These are phyloP conservation scores for Leavenworthia alabamica DNA, from an alignment of 345 rosid species.

Conservation along the genomic window DNA sequence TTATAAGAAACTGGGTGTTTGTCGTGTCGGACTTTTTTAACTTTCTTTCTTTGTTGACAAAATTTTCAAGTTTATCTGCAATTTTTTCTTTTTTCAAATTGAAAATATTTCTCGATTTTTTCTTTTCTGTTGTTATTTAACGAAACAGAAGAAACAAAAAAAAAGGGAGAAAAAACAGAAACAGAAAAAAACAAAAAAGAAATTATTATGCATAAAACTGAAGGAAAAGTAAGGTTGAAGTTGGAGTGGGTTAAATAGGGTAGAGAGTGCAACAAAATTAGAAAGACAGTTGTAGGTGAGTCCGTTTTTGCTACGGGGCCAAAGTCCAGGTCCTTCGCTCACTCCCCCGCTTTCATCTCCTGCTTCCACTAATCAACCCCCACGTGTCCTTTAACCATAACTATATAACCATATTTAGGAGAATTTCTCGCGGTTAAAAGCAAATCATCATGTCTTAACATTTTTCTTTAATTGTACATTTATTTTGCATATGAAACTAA, in stretches of 20 bases:
- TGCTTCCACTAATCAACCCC: constrained; percentile 18
- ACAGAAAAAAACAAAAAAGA: background rate
- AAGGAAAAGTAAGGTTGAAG: constrained; percentile 4
- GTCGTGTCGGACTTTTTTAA: background rate
- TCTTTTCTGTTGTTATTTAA: constrained; percentile 26
- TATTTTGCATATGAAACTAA: no score
- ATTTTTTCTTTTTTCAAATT: constrained; percentile 13
- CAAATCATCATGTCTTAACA: background rate
- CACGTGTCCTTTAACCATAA: no score
- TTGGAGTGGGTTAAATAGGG: constrained; percentile 4
- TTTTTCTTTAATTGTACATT: no score
- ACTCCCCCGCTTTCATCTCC: constrained; percentile 24
- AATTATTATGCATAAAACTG: constrained; percentile 12
- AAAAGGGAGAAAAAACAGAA: constrained; percentile 4
- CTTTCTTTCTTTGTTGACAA: background rate
- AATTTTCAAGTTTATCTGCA: constrained; percentile 7
- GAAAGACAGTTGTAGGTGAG: background rate
- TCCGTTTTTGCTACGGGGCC: background rate
- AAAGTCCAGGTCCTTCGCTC: constrained; percentile 25
- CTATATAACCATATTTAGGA: no score
- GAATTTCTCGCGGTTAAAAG: background rate
- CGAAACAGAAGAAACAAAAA: constrained; percentile 28
- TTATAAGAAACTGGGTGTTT: background rate
- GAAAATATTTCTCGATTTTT: constrained; percentile 23
- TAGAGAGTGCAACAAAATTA: background rate